A percentile compares a stretch with the other conserved stretches of the same genome.
phyloP scores from a whole-genome alignment of 2,329 filamentous ascomycete species.

The Calycina marina region DNA sequence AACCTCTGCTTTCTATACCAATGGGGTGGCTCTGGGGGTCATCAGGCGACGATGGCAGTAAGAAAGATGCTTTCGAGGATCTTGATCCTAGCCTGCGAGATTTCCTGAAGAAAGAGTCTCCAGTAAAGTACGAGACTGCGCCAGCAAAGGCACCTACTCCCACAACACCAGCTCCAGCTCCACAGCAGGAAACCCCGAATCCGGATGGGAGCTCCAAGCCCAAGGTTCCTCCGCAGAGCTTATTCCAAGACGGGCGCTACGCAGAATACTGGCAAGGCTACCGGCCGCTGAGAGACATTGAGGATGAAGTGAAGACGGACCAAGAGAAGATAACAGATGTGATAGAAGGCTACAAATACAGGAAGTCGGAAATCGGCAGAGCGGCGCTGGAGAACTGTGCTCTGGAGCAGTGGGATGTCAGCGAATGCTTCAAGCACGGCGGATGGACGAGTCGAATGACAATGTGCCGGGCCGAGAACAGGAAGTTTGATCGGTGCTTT shows the following conservation, averaged over 20 bases:
- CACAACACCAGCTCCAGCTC: constrained; percentile 3
- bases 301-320: constrained; percentile 55
- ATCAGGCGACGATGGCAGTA: constrained; percentile 10
- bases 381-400: constrained; percentile 91
- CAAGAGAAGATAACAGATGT: constrained; percentile 71
- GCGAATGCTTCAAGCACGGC: constrained; percentile 67
- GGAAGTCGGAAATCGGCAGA: constrained; percentile 60
- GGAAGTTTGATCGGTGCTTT: constrained; percentile 73
- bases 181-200: constrained; percentile 5
- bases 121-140: constrained; percentile 29
- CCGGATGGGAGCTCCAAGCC: constrained; percentile 6
- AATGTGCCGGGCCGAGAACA: constrained; percentile 68
- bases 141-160: constrained; percentile 9
- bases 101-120: constrained; percentile 51
- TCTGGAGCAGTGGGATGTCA: constrained; percentile 69
- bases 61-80: constrained; percentile 39
- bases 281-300: constrained; percentile 53
- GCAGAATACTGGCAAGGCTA: constrained; percentile 92
- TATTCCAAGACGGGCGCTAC: constrained; percentile 57
- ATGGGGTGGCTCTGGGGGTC: constrained; percentile 24
- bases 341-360: constrained; percentile 70
- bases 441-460: constrained; percentile 53
- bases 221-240: constrained; percentile 29
- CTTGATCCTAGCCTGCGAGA: constrained; percentile 51
- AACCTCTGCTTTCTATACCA: too few species aligned